These are phyloP conservation scores for Danielia reshetovae DNA, from an alignment of 805 yeast genomes.

Conservation along the genomic window DNA sequence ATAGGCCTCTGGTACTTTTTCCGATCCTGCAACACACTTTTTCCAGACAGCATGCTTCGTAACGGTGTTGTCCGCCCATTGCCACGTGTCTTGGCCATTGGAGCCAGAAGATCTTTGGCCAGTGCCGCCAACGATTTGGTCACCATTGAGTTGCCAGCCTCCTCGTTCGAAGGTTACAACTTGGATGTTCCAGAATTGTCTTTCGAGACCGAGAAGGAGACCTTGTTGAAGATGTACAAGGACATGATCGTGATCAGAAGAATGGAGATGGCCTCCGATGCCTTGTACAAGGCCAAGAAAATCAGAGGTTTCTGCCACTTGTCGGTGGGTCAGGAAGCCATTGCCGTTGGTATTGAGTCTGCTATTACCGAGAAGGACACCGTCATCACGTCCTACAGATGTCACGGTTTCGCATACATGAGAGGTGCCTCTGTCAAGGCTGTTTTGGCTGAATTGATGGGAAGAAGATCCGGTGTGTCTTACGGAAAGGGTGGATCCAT, in stretches of 20 bases:
- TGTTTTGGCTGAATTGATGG: constrained; percentile 95
- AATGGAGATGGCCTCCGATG: constrained; percentile 99
- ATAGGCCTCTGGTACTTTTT: too few relatives aligned
- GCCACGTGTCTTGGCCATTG: constrained; percentile 16
- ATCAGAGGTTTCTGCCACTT: constrained; percentile 99
- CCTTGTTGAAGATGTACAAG: constrained; percentile 88
- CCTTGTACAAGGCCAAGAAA: constrained; percentile 95
- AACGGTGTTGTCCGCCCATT: constrained; percentile 15
- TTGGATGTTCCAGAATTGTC: constrained; percentile 63
- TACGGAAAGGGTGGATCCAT: constrained; percentile 99
- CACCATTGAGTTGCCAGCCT: constrained; percentile 64
- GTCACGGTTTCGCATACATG: constrained; percentile 97
- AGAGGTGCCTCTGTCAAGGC: constrained; percentile 90
- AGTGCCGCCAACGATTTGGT: constrained; percentile 34
- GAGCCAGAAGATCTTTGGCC: constrained; percentile 34
- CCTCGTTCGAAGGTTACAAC: constrained; percentile 82
- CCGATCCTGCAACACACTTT: constrained; percentile 1
- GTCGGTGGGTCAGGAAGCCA: constrained; percentile 97
- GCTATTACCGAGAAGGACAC: constrained; percentile 85
- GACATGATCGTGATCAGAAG: constrained; percentile 93
- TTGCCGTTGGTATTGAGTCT: constrained; percentile 96
- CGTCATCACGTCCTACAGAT: constrained; percentile 94
- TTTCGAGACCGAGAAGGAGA: constrained; percentile 76
- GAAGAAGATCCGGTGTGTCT: constrained; percentile 91
- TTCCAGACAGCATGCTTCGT: constrained; percentile 14